phyloP scores from a whole-genome alignment of 2,329 filamentous ascomycete genomes.

The Cercospora sp. region DNA sequence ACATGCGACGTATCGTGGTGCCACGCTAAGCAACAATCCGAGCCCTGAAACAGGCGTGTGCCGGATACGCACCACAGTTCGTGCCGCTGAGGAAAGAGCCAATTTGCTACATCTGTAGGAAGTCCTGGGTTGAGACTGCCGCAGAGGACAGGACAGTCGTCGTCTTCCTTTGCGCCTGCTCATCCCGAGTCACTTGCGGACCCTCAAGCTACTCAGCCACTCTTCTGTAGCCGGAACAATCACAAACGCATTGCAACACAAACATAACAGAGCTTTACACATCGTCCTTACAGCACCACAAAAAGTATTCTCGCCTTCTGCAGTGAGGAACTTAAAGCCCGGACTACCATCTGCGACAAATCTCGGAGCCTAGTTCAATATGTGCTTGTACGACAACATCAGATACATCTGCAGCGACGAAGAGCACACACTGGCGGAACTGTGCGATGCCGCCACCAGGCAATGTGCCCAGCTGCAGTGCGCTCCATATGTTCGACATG shows the following conservation, averaged over 20 bases:
- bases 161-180: not conserved
- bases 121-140: not conserved
- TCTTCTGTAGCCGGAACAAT: not conserved
- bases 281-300: not conserved
- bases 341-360: not conserved
- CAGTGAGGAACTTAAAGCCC: not conserved
- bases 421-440: conserved; percentile 14
- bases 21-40: not conserved
- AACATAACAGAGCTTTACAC: not conserved
- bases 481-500: conserved; percentile 14
- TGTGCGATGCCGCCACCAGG: conserved; percentile 9
- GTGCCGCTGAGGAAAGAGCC: not conserved
- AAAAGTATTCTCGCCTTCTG: not conserved
- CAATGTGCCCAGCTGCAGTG: not conserved
- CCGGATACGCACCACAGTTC: not conserved
- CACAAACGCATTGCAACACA: not conserved
- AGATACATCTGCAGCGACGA: conserved; percentile 24
- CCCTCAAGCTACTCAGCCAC: not conserved
- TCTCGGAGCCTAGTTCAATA: not conserved
- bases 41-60: not conserved
- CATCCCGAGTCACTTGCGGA: not conserved
- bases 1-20: not conserved
- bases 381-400: conserved; percentile 23
- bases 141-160: not conserved
- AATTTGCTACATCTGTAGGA: not conserved